Percentiles rank a stretch among this genome's conserved stretches.
phyloP scores from a whole-genome alignment of 306 rosid species.

The Trifolium fragiferum region DNA sequence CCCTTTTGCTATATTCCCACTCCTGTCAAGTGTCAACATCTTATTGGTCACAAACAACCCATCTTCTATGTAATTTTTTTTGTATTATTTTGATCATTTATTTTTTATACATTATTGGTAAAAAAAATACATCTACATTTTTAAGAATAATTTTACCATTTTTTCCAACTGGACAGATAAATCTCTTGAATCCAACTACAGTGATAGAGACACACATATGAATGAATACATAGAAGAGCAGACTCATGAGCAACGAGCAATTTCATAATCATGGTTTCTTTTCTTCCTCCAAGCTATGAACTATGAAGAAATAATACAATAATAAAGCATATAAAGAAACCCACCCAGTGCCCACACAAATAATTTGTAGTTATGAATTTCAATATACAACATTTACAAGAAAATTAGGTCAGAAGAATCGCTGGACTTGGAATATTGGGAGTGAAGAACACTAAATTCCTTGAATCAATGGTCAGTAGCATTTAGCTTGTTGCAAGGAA shows the following conservation, averaged over 20 bases:
- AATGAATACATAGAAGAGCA: conserved; percentile 29
- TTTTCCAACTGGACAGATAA: conserved; percentile 1
- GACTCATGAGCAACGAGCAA: conserved; percentile 35
- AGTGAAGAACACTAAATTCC: conserved; percentile 58
- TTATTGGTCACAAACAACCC: too few species aligned
- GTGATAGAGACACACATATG: conserved; percentile 23
- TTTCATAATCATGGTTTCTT: conserved; percentile 34
- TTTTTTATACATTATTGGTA: too few species aligned
- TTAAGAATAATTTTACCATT: neutral
- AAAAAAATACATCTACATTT: neutral
- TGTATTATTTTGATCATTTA: too few species aligned
- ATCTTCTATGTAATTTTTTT: too few species aligned
- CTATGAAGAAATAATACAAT: conserved; percentile 61
- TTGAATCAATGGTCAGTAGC: conserved; percentile 73
- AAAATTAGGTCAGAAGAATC: conserved; percentile 56
- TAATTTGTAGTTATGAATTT: conserved; percentile 56
- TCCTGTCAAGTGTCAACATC: too few species aligned
- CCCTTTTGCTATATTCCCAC: too few species aligned
- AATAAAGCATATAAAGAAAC: conserved; percentile 64
- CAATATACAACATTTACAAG: conserved; percentile 88
- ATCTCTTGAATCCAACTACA: conserved; percentile 32
- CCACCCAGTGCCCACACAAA: conserved; percentile 63
- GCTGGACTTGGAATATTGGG: conserved; percentile 51
- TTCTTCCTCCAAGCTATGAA: conserved; percentile 41
- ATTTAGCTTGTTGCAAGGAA: conserved; percentile 53